A percentile compares a stretch with the other conserved stretches of the same genome.
Conservation (phyloP, 805 yeast genomes). For the Monosporozyma aquatica region DNA sequence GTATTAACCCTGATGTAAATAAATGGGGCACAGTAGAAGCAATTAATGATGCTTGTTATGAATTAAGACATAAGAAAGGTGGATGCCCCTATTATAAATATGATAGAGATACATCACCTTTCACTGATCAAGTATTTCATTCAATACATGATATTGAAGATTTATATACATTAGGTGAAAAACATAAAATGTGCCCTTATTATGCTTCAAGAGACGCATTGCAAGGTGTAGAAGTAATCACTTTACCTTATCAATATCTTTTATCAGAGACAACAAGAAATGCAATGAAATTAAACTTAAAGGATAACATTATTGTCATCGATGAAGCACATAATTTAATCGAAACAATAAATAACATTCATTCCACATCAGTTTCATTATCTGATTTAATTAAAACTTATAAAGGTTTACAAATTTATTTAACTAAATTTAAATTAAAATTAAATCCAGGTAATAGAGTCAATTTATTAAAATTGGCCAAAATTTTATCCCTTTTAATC, state of each 20-base stretch:
- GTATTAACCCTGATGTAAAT: conserved; percentile 59
- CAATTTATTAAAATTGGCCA: conserved; percentile 53
- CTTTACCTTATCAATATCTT: conserved; percentile 78
- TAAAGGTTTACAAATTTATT: conserved; percentile 45
- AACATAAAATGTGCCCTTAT: conserved; percentile 65
- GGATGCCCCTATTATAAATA: conserved; percentile 20
- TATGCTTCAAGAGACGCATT: conserved; percentile 57
- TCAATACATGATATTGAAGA: conserved; percentile 74
- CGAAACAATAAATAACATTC: conserved; percentile 63
- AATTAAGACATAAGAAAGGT: conserved; percentile 42
- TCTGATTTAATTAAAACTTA: conserved; percentile 40
- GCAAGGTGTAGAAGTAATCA: conserved; percentile 60
- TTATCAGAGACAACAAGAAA: conserved; percentile 52
- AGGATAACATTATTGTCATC: conserved; percentile 60
- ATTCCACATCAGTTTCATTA: conserved; percentile 50
- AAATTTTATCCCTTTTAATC: conserved; percentile 44
- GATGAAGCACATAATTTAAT: conserved; percentile 90
- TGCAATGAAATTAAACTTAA: conserved; percentile 48
- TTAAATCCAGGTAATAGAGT: conserved; percentile 66
- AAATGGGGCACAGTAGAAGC: conserved; percentile 39
- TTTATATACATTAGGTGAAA: conserved; percentile 48
- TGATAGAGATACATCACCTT: conserved; percentile 31
- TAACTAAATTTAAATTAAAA: conserved; percentile 49
- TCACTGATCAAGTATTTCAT: conserved; percentile 48
- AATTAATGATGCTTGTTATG: conserved; percentile 76